Base-by-base conservation (phyloP, 768 basidiomycete species). In the Austroboletus festivus region DNA sequence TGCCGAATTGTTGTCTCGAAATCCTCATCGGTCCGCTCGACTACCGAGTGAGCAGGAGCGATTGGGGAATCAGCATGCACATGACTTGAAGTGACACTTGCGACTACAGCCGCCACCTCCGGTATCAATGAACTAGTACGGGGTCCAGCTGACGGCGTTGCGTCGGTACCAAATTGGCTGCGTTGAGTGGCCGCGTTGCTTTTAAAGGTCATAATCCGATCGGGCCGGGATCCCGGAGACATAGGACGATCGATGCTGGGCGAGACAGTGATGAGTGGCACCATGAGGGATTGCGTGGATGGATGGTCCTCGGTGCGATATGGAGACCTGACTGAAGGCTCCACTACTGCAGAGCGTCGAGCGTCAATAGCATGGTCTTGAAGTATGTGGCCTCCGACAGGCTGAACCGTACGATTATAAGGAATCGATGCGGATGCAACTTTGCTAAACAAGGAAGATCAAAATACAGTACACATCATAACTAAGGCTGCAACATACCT, bases 371-470 rank as follows among this genome's bases (percentile, higher is more conserved):
- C 4, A 28, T 11, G 19, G 1, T 47, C 20, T 19, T 31, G 46
- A 33, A n/a, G 10, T 16, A 26, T 35, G 4, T 11, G 4, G 11
- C 3, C 5, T 35, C 22, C n/a, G 1, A 37, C 8, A 1, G 23
- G 5, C n/a, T 18, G 22, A 13, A 2, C 26, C 13, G n/a, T 31
- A 20, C 6, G 30, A 46, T 34, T n/a, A 31, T 6, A 37, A 24
- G 2, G 8, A 33, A 8, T 8, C 18, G 22, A 34, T 26, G 22
- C 4, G 5, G 46, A 31, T 16, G 35, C 9, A n/a, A 16, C 24
- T 15, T 48, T 44, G 4, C 61, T 62, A 26, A 30, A 6, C n/a
- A 15, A 19, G 35, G 1, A 18, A 63, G 30, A 62, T 33, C 7
- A n/a, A n/a, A 13, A 11, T 33, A 33, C 12, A 13, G 20, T 13